Base-by-base conservation (phyloP, 208 protist species). In the Acanthamoeba culbertsoni region DNA sequence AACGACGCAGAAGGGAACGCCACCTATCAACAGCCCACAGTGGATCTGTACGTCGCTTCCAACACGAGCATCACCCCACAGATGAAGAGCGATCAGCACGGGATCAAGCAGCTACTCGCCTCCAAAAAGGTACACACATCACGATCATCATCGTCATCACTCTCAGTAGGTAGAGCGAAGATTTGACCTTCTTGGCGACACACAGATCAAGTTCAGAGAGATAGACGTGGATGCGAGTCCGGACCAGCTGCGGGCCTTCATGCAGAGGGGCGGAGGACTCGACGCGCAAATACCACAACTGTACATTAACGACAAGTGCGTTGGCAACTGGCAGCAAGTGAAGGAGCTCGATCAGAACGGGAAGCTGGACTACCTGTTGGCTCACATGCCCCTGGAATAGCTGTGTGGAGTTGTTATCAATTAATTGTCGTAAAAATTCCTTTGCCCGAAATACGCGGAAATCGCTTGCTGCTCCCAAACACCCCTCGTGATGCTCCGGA, bases 291-390 rank as follows among this genome's bases (percentile, higher is more conserved):
- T 68, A n/a, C 59, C 59, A 68, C 59, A 68, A 68, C 23, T 68
- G 59, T 68, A 68, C 59, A 68, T 68, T 33, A 68, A 68, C 59
- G 59, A 68, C 59, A 68, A 68, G 59, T 68, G 59, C 59, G 59
- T 68, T 10, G 59, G 59, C 59, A 68, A 68, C 59, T 68, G 59
- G n/a, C 59, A 68, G 59, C 59, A 68, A 68, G 59, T 68, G 59
- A 68, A 33, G 59, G 59, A 68, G 31, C 59, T 68, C 59, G 59
- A 68, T 10, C n/a, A 68, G 23, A 68, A 68, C 59, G 59, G 59
- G 20, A 68, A 68, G 31, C 59, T 68, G 20, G 59, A 68, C 59
- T 68, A 68, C 59, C 59, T 68, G 20, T n/a, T 68, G 12, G 7
- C 12, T 6, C 59, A 68, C 59, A 68, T 68, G 59, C 59, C 59